phyloP scores from a whole-genome alignment of 2,329 filamentous ascomycete genomes.

The Alternaria consortialis region DNA sequence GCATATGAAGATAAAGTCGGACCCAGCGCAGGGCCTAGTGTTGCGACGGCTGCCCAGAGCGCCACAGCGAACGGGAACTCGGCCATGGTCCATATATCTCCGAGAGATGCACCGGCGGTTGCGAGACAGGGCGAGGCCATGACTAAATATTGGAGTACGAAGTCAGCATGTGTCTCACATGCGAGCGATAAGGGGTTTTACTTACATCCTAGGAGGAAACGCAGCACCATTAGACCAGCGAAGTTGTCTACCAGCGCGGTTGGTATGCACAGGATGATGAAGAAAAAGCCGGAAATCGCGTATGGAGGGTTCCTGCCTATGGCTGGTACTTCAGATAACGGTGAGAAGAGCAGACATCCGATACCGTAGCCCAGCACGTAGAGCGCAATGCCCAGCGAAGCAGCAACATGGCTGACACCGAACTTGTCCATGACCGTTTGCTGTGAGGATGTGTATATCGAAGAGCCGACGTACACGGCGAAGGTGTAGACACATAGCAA shows the following conservation, averaged over 20 bases:
- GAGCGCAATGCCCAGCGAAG: conserved; percentile 66
- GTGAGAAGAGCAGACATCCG: conserved; percentile 71
- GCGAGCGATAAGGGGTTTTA: background rate
- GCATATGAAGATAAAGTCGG: conserved; percentile 77
- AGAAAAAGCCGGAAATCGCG: conserved; percentile 72
- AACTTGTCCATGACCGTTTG: conserved; percentile 62
- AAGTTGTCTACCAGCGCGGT: conserved; percentile 70
- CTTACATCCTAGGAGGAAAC: conserved; percentile 44
- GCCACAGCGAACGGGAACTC: conserved; percentile 54
- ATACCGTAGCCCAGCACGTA: conserved; percentile 69
- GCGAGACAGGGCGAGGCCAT: conserved; percentile 48
- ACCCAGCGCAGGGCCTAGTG: conserved; percentile 69
- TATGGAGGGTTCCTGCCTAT: conserved; percentile 74
- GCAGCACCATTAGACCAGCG: conserved; percentile 66
- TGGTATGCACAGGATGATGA: conserved; percentile 71
- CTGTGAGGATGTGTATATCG: conserved; percentile 59
- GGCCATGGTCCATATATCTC: conserved; percentile 49
- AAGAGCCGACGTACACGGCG: conserved; percentile 62
- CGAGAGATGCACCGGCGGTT: conserved; percentile 46
- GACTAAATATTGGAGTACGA: conserved; percentile 8
- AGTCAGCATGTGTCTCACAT: background rate
- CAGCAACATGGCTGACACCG: conserved; percentile 60
- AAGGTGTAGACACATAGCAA: conserved; percentile 64
- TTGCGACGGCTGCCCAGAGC: conserved; percentile 53
- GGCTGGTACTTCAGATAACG: conserved; percentile 70